Conservation (phyloP, 495 filamentous ascomycete species). For the Penicillium psychrofluorescens region DNA sequence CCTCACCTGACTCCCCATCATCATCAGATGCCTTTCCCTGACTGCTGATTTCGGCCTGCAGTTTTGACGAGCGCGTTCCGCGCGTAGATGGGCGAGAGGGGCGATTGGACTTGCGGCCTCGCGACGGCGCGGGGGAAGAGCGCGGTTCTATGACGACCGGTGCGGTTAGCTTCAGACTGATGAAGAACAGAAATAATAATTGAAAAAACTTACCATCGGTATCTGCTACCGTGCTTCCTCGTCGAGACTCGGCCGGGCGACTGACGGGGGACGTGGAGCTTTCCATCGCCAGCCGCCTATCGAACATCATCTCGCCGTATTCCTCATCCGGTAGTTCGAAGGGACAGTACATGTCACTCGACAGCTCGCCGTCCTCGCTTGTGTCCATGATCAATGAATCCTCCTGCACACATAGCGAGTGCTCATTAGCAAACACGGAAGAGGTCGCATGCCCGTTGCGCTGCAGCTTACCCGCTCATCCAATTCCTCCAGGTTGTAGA, state of each 20-base stretch:
- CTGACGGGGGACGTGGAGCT: conserved; percentile 51
- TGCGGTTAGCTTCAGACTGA: conserved; percentile 3
- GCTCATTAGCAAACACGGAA: conserved; percentile 1
- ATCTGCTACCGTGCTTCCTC: conserved; percentile 39
- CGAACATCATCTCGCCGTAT: conserved; percentile 69
- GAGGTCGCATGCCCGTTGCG: too few relatives aligned
- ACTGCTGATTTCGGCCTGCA: conserved; percentile 35
- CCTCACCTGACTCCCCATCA: conserved; percentile 34
- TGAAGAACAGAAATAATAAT: conserved; percentile 5
- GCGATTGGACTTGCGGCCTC: conserved; percentile 35
- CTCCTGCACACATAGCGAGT: conserved; percentile 27
- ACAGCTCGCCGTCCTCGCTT: conserved; percentile 52
- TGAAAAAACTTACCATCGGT: conserved; percentile 45
- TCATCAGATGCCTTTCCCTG: conserved; percentile 28
- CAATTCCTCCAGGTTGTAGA: conserved; percentile 83
- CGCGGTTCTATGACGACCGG: conserved; percentile 30
- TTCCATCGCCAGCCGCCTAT: conserved; percentile 54
- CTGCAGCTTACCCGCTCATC: conserved; percentile 64
- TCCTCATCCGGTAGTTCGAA: conserved; percentile 75
- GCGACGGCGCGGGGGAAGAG: conserved; percentile 41
- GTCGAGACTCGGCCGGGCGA: conserved; percentile 32
- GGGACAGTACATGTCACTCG: conserved; percentile 51
- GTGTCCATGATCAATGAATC: conserved; percentile 45
- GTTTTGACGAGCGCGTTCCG: conserved; percentile 35
- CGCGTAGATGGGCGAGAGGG: conserved; percentile 27